Conservation (phyloP, 2,329 filamentous ascomycete genomes). For the Stagonosporopsis vannaccii region DNA sequence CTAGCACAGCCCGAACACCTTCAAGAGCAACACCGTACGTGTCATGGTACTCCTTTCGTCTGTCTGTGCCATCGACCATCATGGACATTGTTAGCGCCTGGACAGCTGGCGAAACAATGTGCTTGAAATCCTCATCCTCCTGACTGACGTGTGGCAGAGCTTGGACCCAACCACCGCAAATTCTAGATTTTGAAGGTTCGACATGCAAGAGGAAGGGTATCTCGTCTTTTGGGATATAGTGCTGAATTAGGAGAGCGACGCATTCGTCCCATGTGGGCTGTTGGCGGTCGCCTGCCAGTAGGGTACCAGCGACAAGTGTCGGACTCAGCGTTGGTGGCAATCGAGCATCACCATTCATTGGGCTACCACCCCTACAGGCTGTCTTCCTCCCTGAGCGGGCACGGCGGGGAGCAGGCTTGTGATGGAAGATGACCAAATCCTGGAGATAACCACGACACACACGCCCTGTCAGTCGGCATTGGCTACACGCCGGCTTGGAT, state of each 20-base stretch:
- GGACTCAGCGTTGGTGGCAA: not conserved
- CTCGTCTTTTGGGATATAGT: slow-evolving; percentile 12
- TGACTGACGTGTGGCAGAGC: slow-evolving; percentile 12
- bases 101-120: slow-evolving; percentile 3
- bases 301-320: no score
- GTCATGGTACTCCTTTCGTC: slow-evolving; percentile 3
- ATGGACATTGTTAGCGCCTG: slow-evolving; percentile 9
- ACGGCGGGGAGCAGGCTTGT: not conserved
- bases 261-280: slow-evolving; percentile 6
- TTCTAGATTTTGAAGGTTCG: slow-evolving; percentile 12
- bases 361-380: no score
- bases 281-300: not conserved
- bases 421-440: slow-evolving; percentile 5
- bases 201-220: slow-evolving; percentile 4
- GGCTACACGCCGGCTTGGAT: slow-evolving; percentile 2
- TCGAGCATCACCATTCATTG: not conserved
- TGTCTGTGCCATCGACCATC: not conserved
- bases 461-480: slow-evolving; percentile 4
- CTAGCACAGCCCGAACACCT: slow-evolving; percentile 4
- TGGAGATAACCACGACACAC: slow-evolving; percentile 5
- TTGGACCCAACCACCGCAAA: slow-evolving; percentile 13
- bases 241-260: slow-evolving; percentile 4
- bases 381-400: not conserved
- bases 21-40: slow-evolving; percentile 10
- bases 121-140: not conserved